Conservation (phyloP, 1,139 yeast genomes). For the Scheffersomyces parashehatae region DNA sequence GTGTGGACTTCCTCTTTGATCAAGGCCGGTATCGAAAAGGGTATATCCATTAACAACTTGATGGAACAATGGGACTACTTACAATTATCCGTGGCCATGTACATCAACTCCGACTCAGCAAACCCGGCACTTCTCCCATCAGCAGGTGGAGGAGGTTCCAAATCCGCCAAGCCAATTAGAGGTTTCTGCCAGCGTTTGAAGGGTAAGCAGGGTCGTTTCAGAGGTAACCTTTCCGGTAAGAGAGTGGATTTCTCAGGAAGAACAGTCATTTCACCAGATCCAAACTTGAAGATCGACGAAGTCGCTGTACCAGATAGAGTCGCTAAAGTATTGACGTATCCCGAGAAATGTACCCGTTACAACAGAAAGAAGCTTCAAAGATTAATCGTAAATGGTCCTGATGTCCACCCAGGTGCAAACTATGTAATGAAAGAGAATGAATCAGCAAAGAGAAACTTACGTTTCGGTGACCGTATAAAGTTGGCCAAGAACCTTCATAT, state of each 20-base stretch:
- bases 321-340: slow-evolving; percentile 93
- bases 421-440: slow-evolving; percentile 83
- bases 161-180: slow-evolving; percentile 77
- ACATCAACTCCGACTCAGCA: slow-evolving; percentile 95
- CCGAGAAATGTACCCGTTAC: slow-evolving; percentile 90
- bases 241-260: slow-evolving; percentile 98
- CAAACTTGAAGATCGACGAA: slow-evolving; percentile 89
- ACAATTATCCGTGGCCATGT: slow-evolving; percentile 94
- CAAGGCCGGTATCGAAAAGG: slow-evolving; percentile 92
- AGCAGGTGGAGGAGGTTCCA: slow-evolving; percentile 55
- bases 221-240: slow-evolving; percentile 97
- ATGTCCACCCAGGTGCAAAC: slow-evolving; percentile 94
- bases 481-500: slow-evolving; percentile 74
- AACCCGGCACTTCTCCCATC: slow-evolving; percentile 74
- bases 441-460: slow-evolving; percentile 79
- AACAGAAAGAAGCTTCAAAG: slow-evolving; percentile 75
- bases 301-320: slow-evolving; percentile 98
- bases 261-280: slow-evolving; percentile 98
- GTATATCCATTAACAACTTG: slow-evolving; percentile 84
- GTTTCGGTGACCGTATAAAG: slow-evolving; percentile 83
- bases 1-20: slow-evolving; percentile 95
- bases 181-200: slow-evolving; percentile 96
- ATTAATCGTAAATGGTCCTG: slow-evolving; percentile 82
- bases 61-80: slow-evolving; percentile 99
- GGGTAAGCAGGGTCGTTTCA: slow-evolving; percentile 98